phyloP scores from a whole-genome alignment of 768 basidiomycete species.

The Boletus pseudo-olivaceus region DNA sequence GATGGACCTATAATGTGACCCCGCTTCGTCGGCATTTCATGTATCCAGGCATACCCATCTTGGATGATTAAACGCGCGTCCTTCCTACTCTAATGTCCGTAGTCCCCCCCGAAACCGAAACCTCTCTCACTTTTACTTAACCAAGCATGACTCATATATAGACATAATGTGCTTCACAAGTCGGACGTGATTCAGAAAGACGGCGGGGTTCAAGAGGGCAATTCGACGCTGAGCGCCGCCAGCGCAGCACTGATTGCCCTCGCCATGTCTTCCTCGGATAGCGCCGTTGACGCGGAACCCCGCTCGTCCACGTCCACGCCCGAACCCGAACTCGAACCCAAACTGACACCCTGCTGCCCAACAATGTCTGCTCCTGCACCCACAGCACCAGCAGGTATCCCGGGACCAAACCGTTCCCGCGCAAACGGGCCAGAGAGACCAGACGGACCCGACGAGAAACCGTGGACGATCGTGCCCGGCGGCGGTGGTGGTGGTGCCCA shows the following conservation, averaged over 20 bases:
- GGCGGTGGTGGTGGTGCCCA: slow-evolving; percentile 22
- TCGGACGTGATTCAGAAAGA: background rate
- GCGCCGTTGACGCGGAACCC: background rate
- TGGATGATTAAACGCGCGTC: background rate
- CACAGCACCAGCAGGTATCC: background rate
- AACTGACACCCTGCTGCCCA: background rate
- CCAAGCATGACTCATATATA: background rate
- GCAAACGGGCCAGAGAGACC: background rate
- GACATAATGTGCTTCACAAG: background rate
- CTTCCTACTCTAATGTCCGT: background rate
- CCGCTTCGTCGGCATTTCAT: background rate
- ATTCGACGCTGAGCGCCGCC: slow-evolving; percentile 7
- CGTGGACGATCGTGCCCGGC: background rate
- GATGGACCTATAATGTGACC: no score
- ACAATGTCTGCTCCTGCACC: background rate
- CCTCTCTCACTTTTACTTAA: background rate
- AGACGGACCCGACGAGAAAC: no score
- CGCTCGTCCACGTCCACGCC: background rate
- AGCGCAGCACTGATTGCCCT: slow-evolving; percentile 24
- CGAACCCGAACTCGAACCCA: background rate
- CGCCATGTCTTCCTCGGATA: slow-evolving; percentile 22
- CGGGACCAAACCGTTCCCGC: background rate
- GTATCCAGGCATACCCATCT: background rate
- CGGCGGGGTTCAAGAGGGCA: background rate
- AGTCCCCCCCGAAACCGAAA: no score